Percentiles rank a stretch among this genome's conserved stretches.
Conservation (phyloP, 2,329 filamentous ascomycete genomes). For the Aphanocladium album region DNA sequence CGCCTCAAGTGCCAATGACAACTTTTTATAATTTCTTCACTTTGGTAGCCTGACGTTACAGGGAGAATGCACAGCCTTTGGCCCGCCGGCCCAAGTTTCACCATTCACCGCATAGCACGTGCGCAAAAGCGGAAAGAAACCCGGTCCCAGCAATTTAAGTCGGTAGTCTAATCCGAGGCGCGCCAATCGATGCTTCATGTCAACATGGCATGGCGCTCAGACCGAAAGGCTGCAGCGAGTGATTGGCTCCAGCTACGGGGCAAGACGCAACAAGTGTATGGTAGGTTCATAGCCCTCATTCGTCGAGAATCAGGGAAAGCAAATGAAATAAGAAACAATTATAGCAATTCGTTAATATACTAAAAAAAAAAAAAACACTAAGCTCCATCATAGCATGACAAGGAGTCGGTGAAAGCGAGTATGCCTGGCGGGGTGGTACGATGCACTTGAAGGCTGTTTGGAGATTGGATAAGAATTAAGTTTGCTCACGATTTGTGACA, state of each 20-base stretch:
- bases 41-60: background rate
- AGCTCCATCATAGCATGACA: background rate
- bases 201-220: background rate
- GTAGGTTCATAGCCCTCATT: background rate
- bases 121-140: background rate
- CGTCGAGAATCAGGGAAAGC: background rate
- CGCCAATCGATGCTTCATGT: background rate
- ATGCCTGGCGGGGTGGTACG: background rate
- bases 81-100: constrained; percentile 2
- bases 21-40: background rate
- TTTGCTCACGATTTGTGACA: background rate
- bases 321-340: background rate
- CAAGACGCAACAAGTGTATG: background rate
- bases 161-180: background rate
- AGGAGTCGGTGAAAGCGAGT: background rate
- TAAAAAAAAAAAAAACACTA: background rate
- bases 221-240: background rate
- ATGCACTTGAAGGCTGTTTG: background rate
- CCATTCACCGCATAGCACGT: background rate
- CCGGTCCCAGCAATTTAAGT: background rate
- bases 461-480: background rate
- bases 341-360: background rate
- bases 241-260: background rate
- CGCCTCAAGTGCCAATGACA: background rate
- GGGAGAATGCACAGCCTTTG: background rate